Evolutionary conservation across 2,329 filamentous ascomycete species (phyloP).

Genomic region (Colletotrichum limetticola): DNA sequence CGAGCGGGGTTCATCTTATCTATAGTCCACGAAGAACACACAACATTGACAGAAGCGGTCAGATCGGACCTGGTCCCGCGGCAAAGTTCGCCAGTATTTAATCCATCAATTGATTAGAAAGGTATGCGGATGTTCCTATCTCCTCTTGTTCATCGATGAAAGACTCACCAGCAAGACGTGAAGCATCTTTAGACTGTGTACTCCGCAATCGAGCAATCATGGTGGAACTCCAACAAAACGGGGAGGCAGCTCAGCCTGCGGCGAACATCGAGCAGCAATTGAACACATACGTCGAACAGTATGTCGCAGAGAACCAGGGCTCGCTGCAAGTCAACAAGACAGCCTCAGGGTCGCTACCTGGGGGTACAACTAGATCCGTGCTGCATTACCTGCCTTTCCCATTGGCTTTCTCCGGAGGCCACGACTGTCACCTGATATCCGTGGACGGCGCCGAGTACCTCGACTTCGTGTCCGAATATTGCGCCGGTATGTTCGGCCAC

Average conservation of each 20-base stretch:
- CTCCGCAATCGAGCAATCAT: neutral
- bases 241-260: neutral
- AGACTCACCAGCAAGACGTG: neutral
- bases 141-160: neutral
- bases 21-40: neutral
- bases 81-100: neutral
- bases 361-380: constrained; percentile 58
- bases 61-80: neutral
- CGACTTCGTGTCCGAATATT: constrained; percentile 72
- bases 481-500: constrained; percentile 74
- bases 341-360: constrained; percentile 51
- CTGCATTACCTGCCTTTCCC: constrained; percentile 58
- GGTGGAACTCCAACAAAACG: neutral
- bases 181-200: neutral
- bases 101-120: neutral
- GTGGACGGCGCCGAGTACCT: constrained; percentile 60
- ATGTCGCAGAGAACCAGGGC: constrained; percentile 44
- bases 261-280: neutral
- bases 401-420: constrained; percentile 50
- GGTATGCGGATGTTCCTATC: neutral
- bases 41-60: neutral
- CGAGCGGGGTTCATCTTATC: constrained; percentile 26
- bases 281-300: neutral
- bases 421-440: constrained; percentile 49
- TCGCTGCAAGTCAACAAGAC: constrained; percentile 51